Conservation (phyloP, 371 early-diverging fungal genomes). For the Syncephalastrum sp. region DNA sequence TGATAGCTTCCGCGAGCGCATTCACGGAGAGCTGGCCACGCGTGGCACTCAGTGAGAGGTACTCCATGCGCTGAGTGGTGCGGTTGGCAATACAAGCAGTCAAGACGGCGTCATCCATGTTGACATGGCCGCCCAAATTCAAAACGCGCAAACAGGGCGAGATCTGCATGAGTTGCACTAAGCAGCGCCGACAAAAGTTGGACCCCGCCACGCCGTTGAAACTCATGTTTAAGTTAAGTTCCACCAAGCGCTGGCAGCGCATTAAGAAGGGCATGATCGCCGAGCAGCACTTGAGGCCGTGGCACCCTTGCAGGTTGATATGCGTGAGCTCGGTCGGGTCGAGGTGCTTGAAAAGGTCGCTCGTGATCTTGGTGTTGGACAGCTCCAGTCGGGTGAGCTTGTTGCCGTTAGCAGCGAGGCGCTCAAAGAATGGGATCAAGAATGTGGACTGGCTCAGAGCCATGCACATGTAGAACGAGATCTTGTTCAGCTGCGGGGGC, state of each 20-base stretch:
- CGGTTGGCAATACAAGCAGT: too few relatives aligned
- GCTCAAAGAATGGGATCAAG: constrained; percentile 37
- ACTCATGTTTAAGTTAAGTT: constrained; percentile 33
- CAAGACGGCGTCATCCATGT: constrained; percentile 20
- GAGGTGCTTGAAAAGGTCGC: constrained; percentile 21
- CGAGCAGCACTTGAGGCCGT: constrained; percentile 29
- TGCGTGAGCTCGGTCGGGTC: constrained; percentile 22
- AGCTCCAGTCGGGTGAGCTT: constrained; percentile 26
- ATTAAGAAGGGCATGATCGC: constrained; percentile 15
- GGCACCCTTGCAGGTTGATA: constrained; percentile 33
- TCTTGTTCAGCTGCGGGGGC: constrained; percentile 19
- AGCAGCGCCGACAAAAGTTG: constrained; percentile 28
- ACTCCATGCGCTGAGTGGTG: too few relatives aligned
- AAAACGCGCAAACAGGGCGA: constrained; percentile 13
- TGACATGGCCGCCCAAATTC: constrained; percentile 32
- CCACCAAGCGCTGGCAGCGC: constrained; percentile 9
- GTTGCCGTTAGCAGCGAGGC: constrained; percentile 12
- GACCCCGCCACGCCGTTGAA: constrained; percentile 23
- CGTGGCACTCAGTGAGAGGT: too few relatives aligned
- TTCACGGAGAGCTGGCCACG: too few relatives aligned
- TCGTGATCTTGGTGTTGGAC: constrained; percentile 33
- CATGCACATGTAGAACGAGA: constrained; percentile 39
- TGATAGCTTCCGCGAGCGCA: too few relatives aligned
- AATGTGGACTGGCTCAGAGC: constrained; percentile 31
- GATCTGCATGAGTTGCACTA: constrained; percentile 5